phyloP scores from a whole-genome alignment of 495 filamentous ascomycete species.

The Friedmanniomyces endolithicus region DNA sequence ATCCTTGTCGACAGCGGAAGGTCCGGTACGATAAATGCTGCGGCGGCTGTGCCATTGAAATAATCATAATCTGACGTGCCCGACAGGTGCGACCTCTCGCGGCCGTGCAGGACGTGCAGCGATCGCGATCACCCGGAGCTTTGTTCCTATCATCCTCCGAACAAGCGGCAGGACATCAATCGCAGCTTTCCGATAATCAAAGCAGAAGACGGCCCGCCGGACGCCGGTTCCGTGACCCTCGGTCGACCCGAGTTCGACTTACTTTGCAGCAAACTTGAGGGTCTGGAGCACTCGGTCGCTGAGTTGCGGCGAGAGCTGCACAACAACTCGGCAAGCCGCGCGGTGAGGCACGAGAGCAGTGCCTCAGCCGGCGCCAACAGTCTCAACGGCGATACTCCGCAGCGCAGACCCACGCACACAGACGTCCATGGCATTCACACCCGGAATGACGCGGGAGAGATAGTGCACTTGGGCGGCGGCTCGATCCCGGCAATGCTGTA shows the following conservation, averaged over 20 bases:
- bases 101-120: slow-evolving; percentile 20
- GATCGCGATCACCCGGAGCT: slow-evolving; percentile 33
- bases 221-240: slow-evolving; percentile 22
- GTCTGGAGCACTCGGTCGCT: slow-evolving; percentile 26
- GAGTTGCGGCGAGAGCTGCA: slow-evolving; percentile 25
- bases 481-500: slow-evolving; percentile 51
- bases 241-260: slow-evolving; percentile 29
- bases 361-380: slow-evolving; percentile 19
- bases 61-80: not conserved
- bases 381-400: not conserved
- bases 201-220: slow-evolving; percentile 13
- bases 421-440: slow-evolving; percentile 38
- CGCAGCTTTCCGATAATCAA: slow-evolving; percentile 7
- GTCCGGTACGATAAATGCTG: slow-evolving; percentile 17
- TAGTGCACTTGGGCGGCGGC: slow-evolving; percentile 45
- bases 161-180: slow-evolving; percentile 21
- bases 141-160: slow-evolving; percentile 31
- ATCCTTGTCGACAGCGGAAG: slow-evolving; percentile 33
- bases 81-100: slow-evolving; percentile 18
- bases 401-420: slow-evolving; percentile 1
- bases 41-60: not conserved
- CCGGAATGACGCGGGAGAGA: slow-evolving; percentile 38
- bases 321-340: slow-evolving; percentile 19
- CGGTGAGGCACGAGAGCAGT: slow-evolving; percentile 9
- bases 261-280: slow-evolving; percentile 30